Conservation (phyloP, 139 green algal species). For the Nannochloris sp. region DNA sequence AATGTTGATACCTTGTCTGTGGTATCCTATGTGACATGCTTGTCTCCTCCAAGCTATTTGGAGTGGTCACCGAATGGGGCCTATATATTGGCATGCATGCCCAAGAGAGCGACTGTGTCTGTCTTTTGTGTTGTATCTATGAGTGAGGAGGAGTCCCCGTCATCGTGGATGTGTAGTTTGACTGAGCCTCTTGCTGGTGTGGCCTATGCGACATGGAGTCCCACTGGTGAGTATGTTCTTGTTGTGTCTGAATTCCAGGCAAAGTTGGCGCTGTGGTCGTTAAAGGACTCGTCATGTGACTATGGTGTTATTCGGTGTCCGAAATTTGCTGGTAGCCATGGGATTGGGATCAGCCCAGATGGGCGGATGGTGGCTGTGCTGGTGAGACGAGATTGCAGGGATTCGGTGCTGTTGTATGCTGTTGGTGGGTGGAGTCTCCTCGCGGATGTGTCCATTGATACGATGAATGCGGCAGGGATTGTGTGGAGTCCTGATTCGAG, state of each 20-base stretch:
- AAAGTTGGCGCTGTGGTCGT: constrained; percentile 69
- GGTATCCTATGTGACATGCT: constrained; percentile 65
- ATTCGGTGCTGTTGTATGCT: constrained; percentile 52
- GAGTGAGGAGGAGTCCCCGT: constrained; percentile 35
- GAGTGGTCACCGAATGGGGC: constrained; percentile 66
- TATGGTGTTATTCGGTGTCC: constrained; percentile 58
- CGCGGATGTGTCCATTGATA: constrained; percentile 20
- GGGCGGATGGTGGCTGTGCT: constrained; percentile 59
- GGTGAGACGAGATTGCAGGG: constrained; percentile 65
- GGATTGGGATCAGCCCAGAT: constrained; percentile 62
- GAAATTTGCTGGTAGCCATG: constrained; percentile 48
- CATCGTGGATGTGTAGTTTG: constrained; percentile 75
- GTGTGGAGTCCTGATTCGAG: constrained; percentile 48
- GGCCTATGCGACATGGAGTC: constrained; percentile 32
- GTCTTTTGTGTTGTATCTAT: constrained; percentile 26
- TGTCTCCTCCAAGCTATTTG: constrained; percentile 70
- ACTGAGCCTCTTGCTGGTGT: constrained; percentile 67
- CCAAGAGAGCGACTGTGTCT: constrained; percentile 56
- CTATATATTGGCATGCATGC: constrained; percentile 67
- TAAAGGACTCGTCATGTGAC: constrained; percentile 37
- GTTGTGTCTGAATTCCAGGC: constrained; percentile 69
- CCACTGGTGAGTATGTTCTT: constrained; percentile 55
- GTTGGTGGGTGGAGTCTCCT: constrained; percentile 21
- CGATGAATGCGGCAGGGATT: constrained; percentile 41
- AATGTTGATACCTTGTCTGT: constrained; percentile 52